Evolutionary conservation across 1,284 basidiomycete species (phyloP).

Genomic region (Wolfiporia cocos): DNA sequence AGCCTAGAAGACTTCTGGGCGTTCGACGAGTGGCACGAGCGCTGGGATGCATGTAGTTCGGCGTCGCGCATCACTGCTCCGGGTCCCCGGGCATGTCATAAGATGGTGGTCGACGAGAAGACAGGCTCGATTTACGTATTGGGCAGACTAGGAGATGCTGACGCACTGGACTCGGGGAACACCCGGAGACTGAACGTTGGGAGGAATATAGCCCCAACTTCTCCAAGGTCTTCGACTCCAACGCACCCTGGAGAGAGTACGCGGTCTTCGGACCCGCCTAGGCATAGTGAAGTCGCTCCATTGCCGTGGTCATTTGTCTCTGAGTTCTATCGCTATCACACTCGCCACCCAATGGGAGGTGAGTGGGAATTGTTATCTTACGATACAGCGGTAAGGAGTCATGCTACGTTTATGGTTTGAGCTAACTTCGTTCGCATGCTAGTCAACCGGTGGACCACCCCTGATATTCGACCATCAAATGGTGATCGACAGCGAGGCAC

Average conservation of each 20-base stretch:
- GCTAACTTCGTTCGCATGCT: background rate
- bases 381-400: constrained; percentile 52
- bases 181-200: background rate
- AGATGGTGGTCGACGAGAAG: constrained; percentile 73
- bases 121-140: constrained; percentile 71
- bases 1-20: constrained; percentile 79
- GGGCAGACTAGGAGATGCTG: constrained; percentile 53
- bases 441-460: constrained; percentile 66
- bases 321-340: constrained; percentile 70
- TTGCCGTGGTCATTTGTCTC: constrained; percentile 33
- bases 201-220: too few relatives aligned
- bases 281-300: background rate
- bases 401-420: background rate
- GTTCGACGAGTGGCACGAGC: constrained; percentile 55
- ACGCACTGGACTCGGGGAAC: constrained; percentile 28
- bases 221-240: constrained; percentile 5
- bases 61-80: constrained; percentile 60
- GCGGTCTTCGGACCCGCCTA: background rate
- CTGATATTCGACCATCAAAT: constrained; percentile 81
- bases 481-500: constrained; percentile 66
- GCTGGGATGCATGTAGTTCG: constrained; percentile 59
- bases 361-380: constrained; percentile 63
- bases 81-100: constrained; percentile 71
- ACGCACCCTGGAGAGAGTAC: too few relatives aligned
- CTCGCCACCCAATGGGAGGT: constrained; percentile 48